phyloP scores from a whole-genome alignment of 805 yeast genomes.

The Danielia reshetovae region DNA sequence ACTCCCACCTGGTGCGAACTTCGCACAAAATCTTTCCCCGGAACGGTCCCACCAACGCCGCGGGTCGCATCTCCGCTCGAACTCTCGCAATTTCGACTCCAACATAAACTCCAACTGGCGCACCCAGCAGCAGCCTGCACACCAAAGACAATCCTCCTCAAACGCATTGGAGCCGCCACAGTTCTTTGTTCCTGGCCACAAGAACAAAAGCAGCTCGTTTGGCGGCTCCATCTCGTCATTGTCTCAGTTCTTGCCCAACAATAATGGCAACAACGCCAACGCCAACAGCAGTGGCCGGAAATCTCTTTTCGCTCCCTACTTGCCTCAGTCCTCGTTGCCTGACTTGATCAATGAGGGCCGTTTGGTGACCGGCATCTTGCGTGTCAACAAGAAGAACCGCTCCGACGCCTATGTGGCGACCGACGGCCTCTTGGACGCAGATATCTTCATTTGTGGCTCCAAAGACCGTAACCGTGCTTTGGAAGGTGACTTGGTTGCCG shows the following conservation, averaged over 20 bases:
- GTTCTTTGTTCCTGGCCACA: conserved; percentile 72
- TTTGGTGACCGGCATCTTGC: conserved; percentile 83
- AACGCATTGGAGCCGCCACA: conserved; percentile 36
- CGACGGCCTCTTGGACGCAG: conserved; percentile 93
- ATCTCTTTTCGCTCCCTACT: conserved; percentile 91
- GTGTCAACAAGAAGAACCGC: conserved; percentile 94
- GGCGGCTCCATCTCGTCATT: conserved; percentile 55
- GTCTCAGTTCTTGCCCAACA: conserved; percentile 33
- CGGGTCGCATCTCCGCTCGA: conserved; percentile 36
- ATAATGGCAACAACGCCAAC: conserved; percentile 14
- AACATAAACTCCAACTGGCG: conserved; percentile 60
- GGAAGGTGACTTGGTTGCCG: conserved; percentile 95
- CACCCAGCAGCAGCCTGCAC: conserved; percentile 43
- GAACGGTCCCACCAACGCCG: conserved; percentile 39
- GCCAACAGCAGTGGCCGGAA: conserved; percentile 52
- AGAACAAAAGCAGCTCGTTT: conserved; percentile 64
- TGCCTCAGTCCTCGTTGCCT: conserved; percentile 91
- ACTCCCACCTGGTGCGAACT: conserved; percentile 54
- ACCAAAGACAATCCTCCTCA: conserved; percentile 23
- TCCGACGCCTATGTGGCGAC: conserved; percentile 99
- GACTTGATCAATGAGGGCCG: conserved; percentile 85
- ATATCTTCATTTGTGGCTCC: conserved; percentile 95
- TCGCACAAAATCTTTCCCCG: conserved; percentile 37
- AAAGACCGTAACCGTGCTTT: conserved; percentile 96
- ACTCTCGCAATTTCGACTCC: conserved; percentile 37